These are phyloP conservation scores for Diplodia seriata DNA, from an alignment of 2,329 filamentous ascomycete genomes.

Conservation along the genomic window DNA sequence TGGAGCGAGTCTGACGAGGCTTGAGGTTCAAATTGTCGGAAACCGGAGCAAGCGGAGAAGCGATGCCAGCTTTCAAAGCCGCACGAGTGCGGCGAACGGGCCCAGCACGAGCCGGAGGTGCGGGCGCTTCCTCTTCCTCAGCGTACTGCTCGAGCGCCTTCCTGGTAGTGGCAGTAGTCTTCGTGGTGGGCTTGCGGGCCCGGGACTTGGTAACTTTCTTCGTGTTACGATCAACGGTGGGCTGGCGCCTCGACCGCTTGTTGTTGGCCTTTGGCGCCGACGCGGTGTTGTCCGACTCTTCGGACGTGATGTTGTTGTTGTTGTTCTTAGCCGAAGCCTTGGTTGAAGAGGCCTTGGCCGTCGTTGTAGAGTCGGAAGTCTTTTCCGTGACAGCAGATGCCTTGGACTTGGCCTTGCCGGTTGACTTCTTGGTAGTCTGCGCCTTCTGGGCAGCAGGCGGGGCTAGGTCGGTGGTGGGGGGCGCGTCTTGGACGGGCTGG, in stretches of 20 bases:
- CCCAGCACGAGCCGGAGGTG: not conserved
- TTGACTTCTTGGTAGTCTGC: not conserved
- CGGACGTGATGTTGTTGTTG: slow-evolving; percentile 24
- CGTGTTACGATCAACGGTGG: slow-evolving; percentile 15
- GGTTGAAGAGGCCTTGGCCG: not conserved
- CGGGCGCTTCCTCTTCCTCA: not conserved
- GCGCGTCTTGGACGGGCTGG: slow-evolving; percentile 5
- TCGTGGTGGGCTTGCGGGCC: slow-evolving; percentile 9
- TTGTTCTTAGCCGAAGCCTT: not conserved
- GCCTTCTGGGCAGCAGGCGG: slow-evolving; percentile 1
- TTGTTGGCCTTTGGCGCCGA: not conserved
- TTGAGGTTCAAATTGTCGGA: not conserved
- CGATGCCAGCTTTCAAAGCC: slow-evolving; percentile 4
- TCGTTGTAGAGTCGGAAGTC: not conserved
- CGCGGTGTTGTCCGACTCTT: not conserved
- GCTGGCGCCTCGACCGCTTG: slow-evolving; percentile 10
- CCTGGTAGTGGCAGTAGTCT: slow-evolving; percentile 3
- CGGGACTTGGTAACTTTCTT: slow-evolving; percentile 26
- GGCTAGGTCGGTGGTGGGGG: not conserved
- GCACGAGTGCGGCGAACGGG: slow-evolving; percentile 14
- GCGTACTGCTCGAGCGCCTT: slow-evolving; percentile 10
- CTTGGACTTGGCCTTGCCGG: slow-evolving; percentile 6
- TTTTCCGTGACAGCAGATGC: not conserved
- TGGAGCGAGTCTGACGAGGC: not conserved
- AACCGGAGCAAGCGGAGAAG: slow-evolving; percentile 8